Base-by-base conservation (phyloP, 2,329 filamentous ascomycete genomes). In the Trichophyton simii region DNA sequence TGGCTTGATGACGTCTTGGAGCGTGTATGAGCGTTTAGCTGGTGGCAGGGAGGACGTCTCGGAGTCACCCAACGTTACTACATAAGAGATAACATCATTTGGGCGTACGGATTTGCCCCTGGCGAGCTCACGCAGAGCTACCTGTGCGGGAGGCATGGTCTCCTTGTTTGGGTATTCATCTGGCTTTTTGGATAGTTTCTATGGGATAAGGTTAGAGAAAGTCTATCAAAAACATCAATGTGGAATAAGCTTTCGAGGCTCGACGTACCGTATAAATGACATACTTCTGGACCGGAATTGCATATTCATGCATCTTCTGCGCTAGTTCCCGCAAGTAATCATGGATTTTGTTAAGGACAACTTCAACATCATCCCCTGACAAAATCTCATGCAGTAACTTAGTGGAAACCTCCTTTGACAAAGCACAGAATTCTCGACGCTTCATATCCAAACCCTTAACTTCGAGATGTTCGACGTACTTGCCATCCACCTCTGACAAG, bases 401-500 rank as follows among this genome's bases (percentile, higher is more conserved):
- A 61, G 87, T 86, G 1, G 92, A 97, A 20, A 95, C 91, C 69
- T 99, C 94, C 74, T 99, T 97, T 11, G 91, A 96, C 54, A 99
- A 77, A 46, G 87, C 88, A 72, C 94, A 99, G 78, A 96, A 99
- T 77, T 99, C 94, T 79, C 95, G 87, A 69, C 94, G 85, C 76
- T 87, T 90, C 94, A 99, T 99, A 71, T 99, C 94, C 57, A 99
- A 82, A 78, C 94, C 94, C 76, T 99, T 99, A 71, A 99, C 89
- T 73, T 99, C 94, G 75, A 99, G 87, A 77, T 95, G 92, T 72
- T 97, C 92, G 52, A 92, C 80, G 70, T 87, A 95, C 72, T 92
- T 95, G 67, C 91, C 91, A 68, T 95, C 88, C 22, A 88, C 81
- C 69, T 96, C 89, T 5, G 94, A 84, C 72, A 97, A 84, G 72